phyloP scores from a whole-genome alignment of 345 rosid genomes.

The Gossypium anomalum region DNA sequence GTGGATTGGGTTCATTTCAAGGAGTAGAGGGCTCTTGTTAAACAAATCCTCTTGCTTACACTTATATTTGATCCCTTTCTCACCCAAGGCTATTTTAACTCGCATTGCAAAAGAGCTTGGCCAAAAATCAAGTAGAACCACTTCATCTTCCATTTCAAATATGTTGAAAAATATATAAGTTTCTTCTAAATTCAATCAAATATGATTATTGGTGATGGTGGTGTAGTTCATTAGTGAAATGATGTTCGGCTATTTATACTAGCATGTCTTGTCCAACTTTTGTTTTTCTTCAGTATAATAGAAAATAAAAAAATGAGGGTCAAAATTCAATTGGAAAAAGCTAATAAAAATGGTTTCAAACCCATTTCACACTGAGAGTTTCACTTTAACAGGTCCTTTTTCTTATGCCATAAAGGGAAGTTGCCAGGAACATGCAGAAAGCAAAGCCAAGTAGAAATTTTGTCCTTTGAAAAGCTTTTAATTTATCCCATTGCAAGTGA shows the following conservation, averaged over 20 bases:
- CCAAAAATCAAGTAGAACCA: conserved; percentile 3
- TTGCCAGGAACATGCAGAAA: neutral
- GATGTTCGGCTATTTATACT: neutral
- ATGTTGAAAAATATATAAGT: too few relatives aligned
- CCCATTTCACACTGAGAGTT: neutral
- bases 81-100: conserved; percentile 7
- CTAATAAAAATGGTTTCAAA: neutral
- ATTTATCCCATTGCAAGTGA: neutral
- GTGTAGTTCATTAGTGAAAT: neutral
- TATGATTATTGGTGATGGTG: neutral
- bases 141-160: conserved; percentile 9
- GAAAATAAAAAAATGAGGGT: neutral
- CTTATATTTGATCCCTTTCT: conserved; percentile 10
- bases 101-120: conserved; percentile 9
- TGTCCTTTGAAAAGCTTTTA: neutral
- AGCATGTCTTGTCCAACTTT: neutral
- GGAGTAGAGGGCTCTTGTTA: conserved; percentile 5
- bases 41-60: conserved; percentile 2
- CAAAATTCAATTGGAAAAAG: neutral
- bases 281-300: too few relatives aligned
- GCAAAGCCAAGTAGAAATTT: neutral
- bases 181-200: neutral
- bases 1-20: conserved; percentile 6
- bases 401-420: neutral
- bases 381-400: neutral